Percentiles rank a stretch among this genome's conserved stretches.
Evolutionary conservation across 2,329 filamentous ascomycete species (phyloP).

Genomic region (Fusarium hainanense): DNA sequence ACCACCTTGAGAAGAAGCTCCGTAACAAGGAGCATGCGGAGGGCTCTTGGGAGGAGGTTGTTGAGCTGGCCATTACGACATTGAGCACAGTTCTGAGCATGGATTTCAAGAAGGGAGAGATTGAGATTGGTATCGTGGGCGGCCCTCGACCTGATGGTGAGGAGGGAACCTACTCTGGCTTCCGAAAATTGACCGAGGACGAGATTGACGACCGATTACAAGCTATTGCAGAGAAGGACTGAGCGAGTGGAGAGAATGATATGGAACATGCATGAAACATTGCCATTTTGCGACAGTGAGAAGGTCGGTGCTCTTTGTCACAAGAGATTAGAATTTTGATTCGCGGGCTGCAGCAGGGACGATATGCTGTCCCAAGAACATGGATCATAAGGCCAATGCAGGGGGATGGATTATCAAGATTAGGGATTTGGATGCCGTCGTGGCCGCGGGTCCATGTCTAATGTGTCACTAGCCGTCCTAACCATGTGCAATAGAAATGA

Average conservation of each 20-base stretch:
- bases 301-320: conserved; percentile 22
- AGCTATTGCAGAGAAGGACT: conserved; percentile 99
- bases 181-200: conserved; percentile 92
- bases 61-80: conserved; percentile 94
- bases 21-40: conserved; percentile 98
- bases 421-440: conserved; percentile 30
- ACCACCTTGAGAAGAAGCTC: conserved; percentile 99
- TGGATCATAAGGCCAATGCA: conserved; percentile 35
- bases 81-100: conserved; percentile 97
- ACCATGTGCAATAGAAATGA: conserved; percentile 47
- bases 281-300: conserved; percentile 13
- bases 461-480: conserved; percentile 43
- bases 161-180: conserved; percentile 81
- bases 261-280: conserved; percentile 31
- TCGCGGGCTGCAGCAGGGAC: conserved; percentile 30
- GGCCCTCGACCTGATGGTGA: conserved; percentile 84
- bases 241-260: conserved; percentile 52
- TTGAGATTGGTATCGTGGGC: conserved; percentile 97
- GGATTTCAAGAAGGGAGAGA: conserved; percentile 99
- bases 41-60: conserved; percentile 95
- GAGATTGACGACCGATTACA: conserved; percentile 99
- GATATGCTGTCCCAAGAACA: conserved; percentile 35
- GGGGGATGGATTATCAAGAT: conserved; percentile 38
- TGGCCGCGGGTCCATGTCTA: conserved; percentile 36
- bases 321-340: conserved; percentile 33